Evolutionary conservation across 1,139 yeast species (phyloP).

Genomic region (Arxiozyma slooffiae): DNA sequence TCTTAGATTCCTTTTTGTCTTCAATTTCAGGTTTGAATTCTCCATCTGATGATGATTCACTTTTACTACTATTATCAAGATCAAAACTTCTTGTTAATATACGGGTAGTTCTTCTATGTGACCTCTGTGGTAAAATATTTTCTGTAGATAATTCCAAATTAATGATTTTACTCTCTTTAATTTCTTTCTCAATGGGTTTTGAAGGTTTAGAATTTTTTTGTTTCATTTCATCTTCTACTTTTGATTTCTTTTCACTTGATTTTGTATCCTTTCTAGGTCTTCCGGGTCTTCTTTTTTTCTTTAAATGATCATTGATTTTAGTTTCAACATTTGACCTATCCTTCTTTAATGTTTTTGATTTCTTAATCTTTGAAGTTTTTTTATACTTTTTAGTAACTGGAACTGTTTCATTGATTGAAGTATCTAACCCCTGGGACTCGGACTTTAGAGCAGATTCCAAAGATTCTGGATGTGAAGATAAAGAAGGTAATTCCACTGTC

Average conservation of each 20-base stretch:
- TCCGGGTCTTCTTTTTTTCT: conserved; percentile 6
- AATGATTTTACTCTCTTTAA: conserved; percentile 1
- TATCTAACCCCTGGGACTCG: not conserved
- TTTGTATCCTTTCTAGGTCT: conserved; percentile 9
- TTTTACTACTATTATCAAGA: not conserved
- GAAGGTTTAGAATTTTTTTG: not conserved
- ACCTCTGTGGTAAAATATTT: conserved; percentile 7
- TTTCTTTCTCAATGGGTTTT: not conserved
- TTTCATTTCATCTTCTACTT: not conserved
- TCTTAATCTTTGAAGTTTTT: not conserved
- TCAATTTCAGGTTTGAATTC: not conserved
- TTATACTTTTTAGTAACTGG: not conserved
- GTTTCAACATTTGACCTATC: not conserved
- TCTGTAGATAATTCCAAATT: conserved; percentile 4
- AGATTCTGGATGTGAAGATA: not conserved
- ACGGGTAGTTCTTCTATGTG: conserved; percentile 3
- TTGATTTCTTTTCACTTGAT: not conserved
- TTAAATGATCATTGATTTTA: not conserved
- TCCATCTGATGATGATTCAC: not conserved
- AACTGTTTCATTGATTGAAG: not conserved
- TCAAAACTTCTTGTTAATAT: not conserved
- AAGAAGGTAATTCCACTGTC: not conserved
- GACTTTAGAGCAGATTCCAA: not conserved
- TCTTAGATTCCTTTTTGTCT: not conserved
- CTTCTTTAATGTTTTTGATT: not conserved